Percentiles rank a stretch among this genome's conserved stretches.
phyloP scores from a whole-genome alignment of 441 rosid species.

The Eruca vesicaria region DNA sequence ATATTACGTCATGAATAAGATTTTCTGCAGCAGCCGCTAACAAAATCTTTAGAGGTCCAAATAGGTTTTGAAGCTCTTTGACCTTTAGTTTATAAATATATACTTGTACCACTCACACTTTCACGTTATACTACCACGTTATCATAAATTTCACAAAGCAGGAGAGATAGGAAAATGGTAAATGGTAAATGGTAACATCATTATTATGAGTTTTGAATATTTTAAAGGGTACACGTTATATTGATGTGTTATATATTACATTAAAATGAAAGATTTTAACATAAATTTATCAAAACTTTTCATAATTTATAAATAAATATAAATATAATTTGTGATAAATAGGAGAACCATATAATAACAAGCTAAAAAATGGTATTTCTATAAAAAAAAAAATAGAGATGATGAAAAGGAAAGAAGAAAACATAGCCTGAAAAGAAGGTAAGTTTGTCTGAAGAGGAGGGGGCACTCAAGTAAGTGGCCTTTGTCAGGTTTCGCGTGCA shows the following conservation, averaged over 20 bases:
- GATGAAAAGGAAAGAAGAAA: constrained; percentile 34
- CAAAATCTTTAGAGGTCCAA: constrained; percentile 14
- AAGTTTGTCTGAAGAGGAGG: constrained; percentile 37
- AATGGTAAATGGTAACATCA: neutral
- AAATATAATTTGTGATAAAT: neutral
- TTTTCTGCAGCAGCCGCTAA: neutral
- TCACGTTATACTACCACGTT: neutral
- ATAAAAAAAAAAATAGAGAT: neutral
- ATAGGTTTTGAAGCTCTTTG: constrained; percentile 26
- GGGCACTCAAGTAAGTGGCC: constrained; percentile 30
- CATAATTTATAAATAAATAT: neutral
- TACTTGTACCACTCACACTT: neutral
- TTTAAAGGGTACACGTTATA: neutral
- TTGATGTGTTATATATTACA: neutral
- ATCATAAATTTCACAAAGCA: neutral
- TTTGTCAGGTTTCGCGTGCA: constrained; percentile 44
- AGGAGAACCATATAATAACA: neutral
- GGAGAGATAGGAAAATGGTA: neutral
- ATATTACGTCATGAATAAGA: neutral
- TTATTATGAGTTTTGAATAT: neutral
- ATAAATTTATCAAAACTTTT: neutral
- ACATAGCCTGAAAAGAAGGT: constrained; percentile 39
- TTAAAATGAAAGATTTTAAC: neutral
- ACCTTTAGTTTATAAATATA: neutral
- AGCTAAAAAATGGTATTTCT: neutral